phyloP scores from a whole-genome alignment of 1,284 basidiomycete genomes.

The Ceratobasidium papillatum region DNA sequence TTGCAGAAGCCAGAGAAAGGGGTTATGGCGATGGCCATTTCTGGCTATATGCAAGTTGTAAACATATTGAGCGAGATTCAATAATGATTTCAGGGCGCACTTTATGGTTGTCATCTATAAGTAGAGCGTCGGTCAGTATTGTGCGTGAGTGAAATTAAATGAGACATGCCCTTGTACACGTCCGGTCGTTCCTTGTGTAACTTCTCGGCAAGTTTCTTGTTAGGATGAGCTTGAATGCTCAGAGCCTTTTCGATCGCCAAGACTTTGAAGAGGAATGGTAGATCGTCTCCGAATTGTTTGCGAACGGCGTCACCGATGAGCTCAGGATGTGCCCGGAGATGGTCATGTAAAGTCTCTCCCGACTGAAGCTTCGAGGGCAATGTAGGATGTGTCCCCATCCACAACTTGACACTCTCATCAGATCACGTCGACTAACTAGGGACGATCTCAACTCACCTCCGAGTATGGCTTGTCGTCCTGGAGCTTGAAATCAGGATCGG shows the following conservation, averaged over 20 bases:
- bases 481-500: conserved; percentile 59
- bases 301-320: conserved; percentile 74
- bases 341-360: conserved; percentile 61
- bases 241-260: conserved; percentile 94
- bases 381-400: conserved; percentile 98
- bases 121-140: background rate
- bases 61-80: background rate
- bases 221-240: conserved; percentile 97
- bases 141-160: conserved; percentile 46
- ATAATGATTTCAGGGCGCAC: conserved; percentile 44
- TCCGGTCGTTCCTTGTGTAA: conserved; percentile 80
- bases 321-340: conserved; percentile 71
- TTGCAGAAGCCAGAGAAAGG: conserved; percentile 92
- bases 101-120: conserved; percentile 88
- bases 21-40: conserved; percentile 96
- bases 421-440: background rate
- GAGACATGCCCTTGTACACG: conserved; percentile 83
- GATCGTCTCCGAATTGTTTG: conserved; percentile 74
- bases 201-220: conserved; percentile 85
- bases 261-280: conserved; percentile 95
- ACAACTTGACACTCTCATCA: conserved; percentile 65
- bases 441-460: conserved; percentile 58
- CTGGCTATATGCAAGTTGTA: conserved; percentile 64
- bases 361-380: conserved; percentile 77
- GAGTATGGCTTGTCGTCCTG: conserved; percentile 68